Base-by-base conservation (phyloP, 768 basidiomycete genomes). In the Candolleomyces aberdarensis region DNA sequence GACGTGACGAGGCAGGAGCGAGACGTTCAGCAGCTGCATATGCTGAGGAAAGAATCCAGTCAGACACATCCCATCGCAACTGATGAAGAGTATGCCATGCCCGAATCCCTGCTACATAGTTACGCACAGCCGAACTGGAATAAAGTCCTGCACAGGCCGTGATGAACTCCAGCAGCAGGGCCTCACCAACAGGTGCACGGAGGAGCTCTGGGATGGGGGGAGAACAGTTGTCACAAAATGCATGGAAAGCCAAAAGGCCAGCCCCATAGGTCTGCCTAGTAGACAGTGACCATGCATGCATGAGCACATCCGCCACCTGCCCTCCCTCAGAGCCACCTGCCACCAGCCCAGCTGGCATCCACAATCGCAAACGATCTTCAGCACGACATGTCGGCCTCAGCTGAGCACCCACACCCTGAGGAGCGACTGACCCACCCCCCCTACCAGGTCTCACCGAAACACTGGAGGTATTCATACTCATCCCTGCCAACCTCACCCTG, bases 61-160 rank as follows among this genome's bases (percentile, higher is more conserved):
- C 19, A 39, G 58, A 19, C 15, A 57, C 43, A 20, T 32, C 15
- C 63, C 62, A 59, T 15, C 40, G 2, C 13, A 49, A 19, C n/a
- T 43, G 51, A 57, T 79, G 77, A 0, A 77, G 31, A 44, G 70
- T 65, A 64, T 79, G 75, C 76, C 78, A 79, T 0, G 75, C 75
- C 0, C 68, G 63, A 3, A 77, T 58, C 0, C 64, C 0, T n/a
- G n/a, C n/a, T n/a, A n/a, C n/a, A n/a, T n/a, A n/a, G n/a, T n/a
- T n/a, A n/a, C n/a, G n/a, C n/a, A 76, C 39, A 0, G 76, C 66
- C 15, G 49, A 51, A 0, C 67, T 67, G 5, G 75, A 60, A 58
- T 73, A 74, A 0, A 65, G 29, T 2, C 77, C 77, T 5, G 69
- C 67, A 5, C 59, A 58, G 32, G 48, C 60, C 0, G 69, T 43